Base-by-base conservation (phyloP, 1,284 basidiomycete species). In the Termitomyces sp. region DNA sequence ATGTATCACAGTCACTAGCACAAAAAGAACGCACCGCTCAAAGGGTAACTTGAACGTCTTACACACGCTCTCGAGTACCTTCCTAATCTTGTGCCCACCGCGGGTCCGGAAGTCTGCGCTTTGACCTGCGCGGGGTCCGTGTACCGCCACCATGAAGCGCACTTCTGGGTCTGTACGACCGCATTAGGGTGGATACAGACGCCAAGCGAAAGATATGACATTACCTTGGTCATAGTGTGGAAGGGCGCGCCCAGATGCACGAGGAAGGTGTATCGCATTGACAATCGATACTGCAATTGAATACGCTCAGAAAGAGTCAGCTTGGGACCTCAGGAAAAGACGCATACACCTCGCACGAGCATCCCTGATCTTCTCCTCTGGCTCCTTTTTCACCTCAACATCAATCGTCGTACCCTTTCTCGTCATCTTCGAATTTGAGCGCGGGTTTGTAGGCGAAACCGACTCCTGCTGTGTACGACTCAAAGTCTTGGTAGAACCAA, bases 51-150 rank as follows among this genome's bases (percentile, higher is more conserved):
- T 59, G 47, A 79, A 80, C 13, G 68, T 75, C 52, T 66, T 75
- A 62, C 77, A 80, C 19, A 67, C 76, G 5, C 67, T 70, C 0
- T 61, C 48, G 1, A 79, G 65, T 9, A 79, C 74, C 50, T 78
- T 79, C 31, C 59, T 57, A 2, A 79, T 70, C 7, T 61, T 64
- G 50, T 78, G 76, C n/a, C 70, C 70, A 8, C 69, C 67, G 10
- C 77, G 77, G 3, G 73, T 71, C 51, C 70, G 74, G 60, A 79
- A 79, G 38, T 77, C 73, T 0, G 72, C 71, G 40, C 65, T 63
- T 40, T 71, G 67, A 7, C 65, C 60, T 1, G 1, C 12, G 31
- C 39, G 19, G 48, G 55, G 71, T 39, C 61, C 70, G 40, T 53
- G 63, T 59, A 80, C 70, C 24, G 62, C 65, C 8, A 80, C 68